These are phyloP conservation scores for Mercurialis annua DNA, from an alignment of 345 rosid species.

Conservation along the genomic window DNA sequence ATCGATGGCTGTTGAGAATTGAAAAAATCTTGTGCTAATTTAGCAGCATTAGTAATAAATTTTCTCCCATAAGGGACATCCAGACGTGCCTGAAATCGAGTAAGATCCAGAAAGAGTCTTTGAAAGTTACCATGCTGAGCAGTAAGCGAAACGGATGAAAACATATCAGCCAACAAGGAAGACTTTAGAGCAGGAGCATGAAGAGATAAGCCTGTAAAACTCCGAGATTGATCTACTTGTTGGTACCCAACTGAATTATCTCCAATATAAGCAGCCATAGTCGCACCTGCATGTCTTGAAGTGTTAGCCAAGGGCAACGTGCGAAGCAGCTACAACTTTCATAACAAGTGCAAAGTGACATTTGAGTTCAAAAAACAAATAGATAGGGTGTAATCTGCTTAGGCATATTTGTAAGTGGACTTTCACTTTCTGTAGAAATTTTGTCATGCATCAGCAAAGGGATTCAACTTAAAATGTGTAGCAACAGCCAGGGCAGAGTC, in stretches of 20 bases:
- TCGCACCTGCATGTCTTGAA: conserved; percentile 48
- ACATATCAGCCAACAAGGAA: conserved; percentile 57
- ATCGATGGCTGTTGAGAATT: conserved; percentile 56
- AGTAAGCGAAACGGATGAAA: conserved; percentile 65
- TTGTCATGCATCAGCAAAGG: not conserved
- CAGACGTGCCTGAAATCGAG: conserved; percentile 60
- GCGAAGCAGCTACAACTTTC: not conserved
- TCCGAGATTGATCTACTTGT: conserved; percentile 27
- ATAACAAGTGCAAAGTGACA: not conserved
- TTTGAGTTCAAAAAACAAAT: too few relatives aligned
- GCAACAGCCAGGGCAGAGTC: too few relatives aligned
- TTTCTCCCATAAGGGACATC: conserved; percentile 78
- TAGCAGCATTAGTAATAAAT: conserved; percentile 57
- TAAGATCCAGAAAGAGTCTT: conserved; percentile 69
- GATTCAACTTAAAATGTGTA: not conserved
- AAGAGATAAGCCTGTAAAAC: conserved; percentile 44
- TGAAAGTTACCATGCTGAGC: conserved; percentile 92
- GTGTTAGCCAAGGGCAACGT: not conserved
- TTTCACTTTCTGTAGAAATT: too few relatives aligned
- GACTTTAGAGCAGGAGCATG: conserved; percentile 53
- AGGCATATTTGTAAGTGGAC: too few relatives aligned
- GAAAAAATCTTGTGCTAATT: conserved; percentile 54
- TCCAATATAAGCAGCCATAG: conserved; percentile 55
- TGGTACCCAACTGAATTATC: conserved; percentile 49
- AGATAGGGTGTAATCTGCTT: too few relatives aligned